Conservation (phyloP, 139 green algal species). For the Nannochloris sp. region DNA sequence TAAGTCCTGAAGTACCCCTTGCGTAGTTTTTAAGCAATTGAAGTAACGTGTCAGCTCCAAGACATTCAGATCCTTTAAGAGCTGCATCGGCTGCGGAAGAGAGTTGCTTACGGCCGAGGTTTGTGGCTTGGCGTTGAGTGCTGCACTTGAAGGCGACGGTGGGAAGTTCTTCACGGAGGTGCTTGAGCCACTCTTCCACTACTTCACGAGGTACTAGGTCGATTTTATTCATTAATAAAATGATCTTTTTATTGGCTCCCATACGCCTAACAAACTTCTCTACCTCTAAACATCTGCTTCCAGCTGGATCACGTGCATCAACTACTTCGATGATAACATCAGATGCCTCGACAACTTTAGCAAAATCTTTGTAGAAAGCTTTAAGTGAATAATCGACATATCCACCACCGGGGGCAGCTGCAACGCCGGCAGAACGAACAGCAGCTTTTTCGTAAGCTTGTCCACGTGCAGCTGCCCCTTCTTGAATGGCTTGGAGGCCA, state of each 20-base stretch:
- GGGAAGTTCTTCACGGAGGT: slow-evolving; percentile 90
- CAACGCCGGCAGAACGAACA: neutral
- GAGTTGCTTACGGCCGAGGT: slow-evolving; percentile 4
- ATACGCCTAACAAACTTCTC: slow-evolving; percentile 76
- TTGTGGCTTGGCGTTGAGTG: slow-evolving; percentile 71
- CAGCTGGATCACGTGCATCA: slow-evolving; percentile 89
- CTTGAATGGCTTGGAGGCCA: slow-evolving; percentile 12
- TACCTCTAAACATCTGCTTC: slow-evolving; percentile 85
- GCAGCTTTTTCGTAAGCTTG: slow-evolving; percentile 3
- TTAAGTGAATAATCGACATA: slow-evolving; percentile 60
- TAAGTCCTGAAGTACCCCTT: slow-evolving; percentile 60
- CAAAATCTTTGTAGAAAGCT: slow-evolving; percentile 94
- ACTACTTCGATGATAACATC: slow-evolving; percentile 95
- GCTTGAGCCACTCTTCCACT: slow-evolving; percentile 85
- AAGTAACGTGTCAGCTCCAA: slow-evolving; percentile 84
- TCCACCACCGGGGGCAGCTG: neutral
- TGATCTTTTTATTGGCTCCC: slow-evolving; percentile 82
- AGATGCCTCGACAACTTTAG: slow-evolving; percentile 79
- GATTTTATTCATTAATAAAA: slow-evolving; percentile 99
- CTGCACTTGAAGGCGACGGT: slow-evolving; percentile 93
- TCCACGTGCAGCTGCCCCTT: neutral
- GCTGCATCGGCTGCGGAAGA: slow-evolving; percentile 1
- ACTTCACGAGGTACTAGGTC: slow-evolving; percentile 87
- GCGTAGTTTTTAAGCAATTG: slow-evolving; percentile 99
- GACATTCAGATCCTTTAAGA: slow-evolving; percentile 29